Base-by-base conservation (phyloP, 2,329 filamentous ascomycete genomes). In the Calonectria pauciramosa region DNA sequence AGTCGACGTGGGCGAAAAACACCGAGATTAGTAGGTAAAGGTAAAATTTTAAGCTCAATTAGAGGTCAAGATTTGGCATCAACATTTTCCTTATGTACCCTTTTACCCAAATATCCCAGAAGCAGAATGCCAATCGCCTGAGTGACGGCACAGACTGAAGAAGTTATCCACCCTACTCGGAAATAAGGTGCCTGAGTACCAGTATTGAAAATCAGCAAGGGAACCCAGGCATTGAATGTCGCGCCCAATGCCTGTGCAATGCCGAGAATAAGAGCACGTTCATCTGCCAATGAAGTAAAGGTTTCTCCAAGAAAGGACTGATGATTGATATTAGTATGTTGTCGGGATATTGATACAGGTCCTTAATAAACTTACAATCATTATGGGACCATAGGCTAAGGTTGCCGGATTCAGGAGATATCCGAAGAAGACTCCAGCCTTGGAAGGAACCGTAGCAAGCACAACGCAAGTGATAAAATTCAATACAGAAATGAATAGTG, bases 251-350 rank as follows among this genome's bases (percentile, higher is more conserved):
- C 49, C 9, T 68, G 65, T 2, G 65, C 65, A 23, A 68, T 38
- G 23, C 65, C 65, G 3, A 68, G 65, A 41, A 68, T 54, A 23
- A 68, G 65, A 2, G 65, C 47, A 5, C 65, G 47, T 20, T 68
- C 47, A 5, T 68, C 65, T 54, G 65, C 47, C 20, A 68, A n/a
- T 11, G 65, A 54, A 51, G 47, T 38, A 41, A 68, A 68, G 16
- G 65, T 68, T 41, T 68, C 65, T 16, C 47, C 47, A 11, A 68
- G 49, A 18, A 54, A 68, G 16, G 65, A 68, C 65, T 65, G 41
- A 7, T 13, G 16, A 18, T 36, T 54, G 9, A 16, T 1, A 20
- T 41, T 18, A 54, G 47, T 41, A 10, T 11, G 26, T 18, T 14
- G 13, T 13, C 16, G 5, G 32, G 4, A 28, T 23, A 30, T 13